Conservation (phyloP, 305 asterid species). For the Striga hermonthica region DNA sequence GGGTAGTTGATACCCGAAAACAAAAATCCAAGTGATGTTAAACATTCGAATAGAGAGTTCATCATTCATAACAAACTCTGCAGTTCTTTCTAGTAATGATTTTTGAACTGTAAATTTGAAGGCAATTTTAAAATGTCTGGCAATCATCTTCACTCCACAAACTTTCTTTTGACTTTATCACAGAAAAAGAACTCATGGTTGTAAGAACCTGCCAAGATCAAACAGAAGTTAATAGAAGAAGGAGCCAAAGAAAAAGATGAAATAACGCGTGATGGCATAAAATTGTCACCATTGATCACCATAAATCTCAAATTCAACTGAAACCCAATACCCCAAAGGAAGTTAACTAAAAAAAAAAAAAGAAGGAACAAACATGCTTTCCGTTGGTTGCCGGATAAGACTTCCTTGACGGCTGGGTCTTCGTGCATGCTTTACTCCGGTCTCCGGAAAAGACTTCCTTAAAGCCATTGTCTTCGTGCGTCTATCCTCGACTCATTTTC, state of each 20-base stretch:
- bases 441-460: too few relatives aligned
- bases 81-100: constrained; percentile 88
- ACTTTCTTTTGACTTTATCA: constrained; percentile 95
- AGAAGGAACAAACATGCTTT: too few relatives aligned
- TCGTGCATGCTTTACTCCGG: too few relatives aligned
- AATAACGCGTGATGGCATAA: too few relatives aligned
- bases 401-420: too few relatives aligned
- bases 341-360: too few relatives aligned
- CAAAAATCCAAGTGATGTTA: constrained; percentile 8
- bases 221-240: constrained; percentile 31
- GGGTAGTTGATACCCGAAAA: not conserved
- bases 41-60: constrained; percentile 20
- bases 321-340: too few relatives aligned
- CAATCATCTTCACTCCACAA: constrained; percentile 92
- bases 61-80: constrained; percentile 70
- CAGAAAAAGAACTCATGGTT: constrained; percentile 82
- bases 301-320: too few relatives aligned
- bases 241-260: constrained; percentile 4
- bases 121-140: constrained; percentile 97
- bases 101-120: constrained; percentile 93
- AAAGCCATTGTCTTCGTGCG: too few relatives aligned
- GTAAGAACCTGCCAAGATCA: constrained; percentile 60
- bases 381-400: too few relatives aligned
- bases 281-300: too few relatives aligned
- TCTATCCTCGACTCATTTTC: too few relatives aligned